Conservation (phyloP, 257 asterid genomes). For the Apocynum venetum region DNA sequence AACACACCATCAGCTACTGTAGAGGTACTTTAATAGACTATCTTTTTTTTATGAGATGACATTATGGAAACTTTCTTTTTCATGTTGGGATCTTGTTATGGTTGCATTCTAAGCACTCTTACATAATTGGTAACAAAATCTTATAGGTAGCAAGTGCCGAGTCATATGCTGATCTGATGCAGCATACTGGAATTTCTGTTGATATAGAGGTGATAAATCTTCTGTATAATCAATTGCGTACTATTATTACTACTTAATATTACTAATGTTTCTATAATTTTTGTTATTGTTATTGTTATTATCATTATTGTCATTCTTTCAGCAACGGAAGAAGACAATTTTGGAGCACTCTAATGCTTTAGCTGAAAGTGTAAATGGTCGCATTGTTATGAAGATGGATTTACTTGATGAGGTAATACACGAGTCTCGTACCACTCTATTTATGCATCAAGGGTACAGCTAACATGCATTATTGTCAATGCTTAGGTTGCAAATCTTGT, state of each 20-base stretch:
- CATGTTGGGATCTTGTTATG: neutral
- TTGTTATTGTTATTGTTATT: neutral
- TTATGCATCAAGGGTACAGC: slow-evolving; percentile 15
- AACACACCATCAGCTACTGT: slow-evolving; percentile 78
- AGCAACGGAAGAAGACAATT: slow-evolving; percentile 78
- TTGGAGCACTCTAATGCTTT: slow-evolving; percentile 55
- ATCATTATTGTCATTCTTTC: slow-evolving; percentile 15
- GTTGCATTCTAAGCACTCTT: neutral
- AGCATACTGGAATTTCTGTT: slow-evolving; percentile 63
- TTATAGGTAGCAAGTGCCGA: slow-evolving; percentile 73
- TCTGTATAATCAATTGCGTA: neutral
- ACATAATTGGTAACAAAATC: neutral
- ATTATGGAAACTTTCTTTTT: neutral
- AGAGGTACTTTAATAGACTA: slow-evolving; percentile 36
- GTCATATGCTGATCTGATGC: slow-evolving; percentile 57
- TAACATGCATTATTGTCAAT: slow-evolving; percentile 19
- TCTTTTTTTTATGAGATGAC: neutral
- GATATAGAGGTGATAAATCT: slow-evolving; percentile 54
- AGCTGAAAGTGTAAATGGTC: slow-evolving; percentile 63
- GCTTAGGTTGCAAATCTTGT: slow-evolving; percentile 89
- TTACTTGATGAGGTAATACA: slow-evolving; percentile 75
- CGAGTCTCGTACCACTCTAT: slow-evolving; percentile 8
- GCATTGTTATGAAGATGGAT: slow-evolving; percentile 51
- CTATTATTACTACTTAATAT: neutral
- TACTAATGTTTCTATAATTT: neutral